Conservation (phyloP, 768 basidiomycete species). For the Serendipita vermifera region DNA sequence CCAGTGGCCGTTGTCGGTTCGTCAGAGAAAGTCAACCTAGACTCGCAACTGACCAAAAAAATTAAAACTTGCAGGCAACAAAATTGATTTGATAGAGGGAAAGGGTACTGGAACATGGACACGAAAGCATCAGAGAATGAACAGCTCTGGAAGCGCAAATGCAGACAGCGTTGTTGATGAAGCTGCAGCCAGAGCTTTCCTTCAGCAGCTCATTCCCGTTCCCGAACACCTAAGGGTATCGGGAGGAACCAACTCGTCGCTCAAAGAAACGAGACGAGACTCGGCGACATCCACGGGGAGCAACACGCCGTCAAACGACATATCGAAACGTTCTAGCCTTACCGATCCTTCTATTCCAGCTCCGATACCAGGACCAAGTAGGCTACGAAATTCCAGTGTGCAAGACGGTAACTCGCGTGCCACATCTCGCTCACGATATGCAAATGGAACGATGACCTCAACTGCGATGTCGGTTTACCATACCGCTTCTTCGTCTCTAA, state of each 20-base stretch:
- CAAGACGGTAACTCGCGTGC: constrained; percentile 30
- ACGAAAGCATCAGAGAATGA: background rate
- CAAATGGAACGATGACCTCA: constrained; percentile 41
- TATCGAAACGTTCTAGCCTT: background rate
- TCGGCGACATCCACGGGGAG: too few species aligned
- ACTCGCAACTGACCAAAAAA: too few species aligned
- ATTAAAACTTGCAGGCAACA: too few species aligned
- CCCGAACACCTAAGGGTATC: too few species aligned
- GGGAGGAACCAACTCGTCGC: too few species aligned
- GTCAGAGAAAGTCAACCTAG: too few species aligned
- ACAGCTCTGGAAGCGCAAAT: constrained; percentile 5
- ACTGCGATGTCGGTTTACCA: constrained; percentile 56
- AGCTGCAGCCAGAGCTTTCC: constrained; percentile 37
- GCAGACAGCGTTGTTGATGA: constrained; percentile 24
- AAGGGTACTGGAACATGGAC: constrained; percentile 15
- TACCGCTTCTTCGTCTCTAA: constrained; percentile 68
- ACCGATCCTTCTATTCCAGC: background rate
- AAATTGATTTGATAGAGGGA: constrained; percentile 43
- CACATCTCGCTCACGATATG: constrained; percentile 28
- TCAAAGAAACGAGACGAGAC: too few species aligned
- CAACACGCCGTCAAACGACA: too few species aligned
- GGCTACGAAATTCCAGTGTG: background rate
- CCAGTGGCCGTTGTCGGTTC: constrained; percentile 51
- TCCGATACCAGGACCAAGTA: background rate
- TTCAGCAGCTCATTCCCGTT: constrained; percentile 44